Percentiles rank a stretch among this genome's conserved stretches.
Conservation (phyloP, 2,329 filamentous ascomycete species). For the Dothistroma septosporum region DNA sequence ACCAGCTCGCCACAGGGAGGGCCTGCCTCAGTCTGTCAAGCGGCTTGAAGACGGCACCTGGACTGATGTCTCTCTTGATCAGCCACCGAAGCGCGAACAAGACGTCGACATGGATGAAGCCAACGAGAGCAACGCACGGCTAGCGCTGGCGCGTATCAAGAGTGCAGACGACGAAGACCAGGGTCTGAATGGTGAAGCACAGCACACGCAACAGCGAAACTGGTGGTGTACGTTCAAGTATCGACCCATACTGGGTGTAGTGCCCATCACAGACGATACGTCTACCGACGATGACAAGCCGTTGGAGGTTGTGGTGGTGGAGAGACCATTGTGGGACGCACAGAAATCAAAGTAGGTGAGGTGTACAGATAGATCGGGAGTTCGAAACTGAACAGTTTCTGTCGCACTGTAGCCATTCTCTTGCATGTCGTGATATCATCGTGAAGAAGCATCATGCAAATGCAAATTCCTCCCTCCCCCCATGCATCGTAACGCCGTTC, state of each 20-base stretch:
- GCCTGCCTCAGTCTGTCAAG: slow-evolving; percentile 29
- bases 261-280: slow-evolving; percentile 49
- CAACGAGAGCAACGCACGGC: slow-evolving; percentile 27
- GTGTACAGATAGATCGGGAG: neutral
- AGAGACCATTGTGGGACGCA: slow-evolving; percentile 60
- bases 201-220: slow-evolving; percentile 21
- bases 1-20: slow-evolving; percentile 32
- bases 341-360: slow-evolving; percentile 7
- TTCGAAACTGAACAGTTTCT: neutral
- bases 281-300: slow-evolving; percentile 34
- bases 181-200: slow-evolving; percentile 18
- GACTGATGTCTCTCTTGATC: slow-evolving; percentile 22
- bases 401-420: neutral
- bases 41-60: slow-evolving; percentile 31
- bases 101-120: slow-evolving; percentile 38
- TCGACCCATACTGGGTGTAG: slow-evolving; percentile 78
- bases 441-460: neutral
- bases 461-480: neutral
- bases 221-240: slow-evolving; percentile 91
- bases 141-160: slow-evolving; percentile 14
- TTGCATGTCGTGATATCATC: neutral
- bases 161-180: slow-evolving; percentile 13
- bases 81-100: slow-evolving; percentile 38
- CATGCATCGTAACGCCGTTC: slow-evolving; percentile 1
- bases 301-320: slow-evolving; percentile 80